Conservation (phyloP, 208 protist genomes). For the Naegleria lovaniensis region DNA sequence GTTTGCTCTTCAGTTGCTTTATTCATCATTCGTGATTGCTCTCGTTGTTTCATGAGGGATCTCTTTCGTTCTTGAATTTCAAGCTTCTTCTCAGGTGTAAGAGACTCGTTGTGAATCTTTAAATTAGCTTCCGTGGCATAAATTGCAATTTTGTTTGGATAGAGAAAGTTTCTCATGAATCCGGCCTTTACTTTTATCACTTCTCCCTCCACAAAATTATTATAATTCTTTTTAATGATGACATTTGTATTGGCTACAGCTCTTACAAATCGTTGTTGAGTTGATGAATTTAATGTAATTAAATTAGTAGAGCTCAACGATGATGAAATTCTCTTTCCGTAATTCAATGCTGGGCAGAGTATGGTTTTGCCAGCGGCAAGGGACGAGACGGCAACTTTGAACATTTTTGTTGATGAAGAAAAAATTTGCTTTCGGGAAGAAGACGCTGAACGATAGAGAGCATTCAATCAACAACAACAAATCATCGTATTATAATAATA, state of each 20-base stretch:
- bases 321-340: too few relatives aligned
- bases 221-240: conserved; percentile 13
- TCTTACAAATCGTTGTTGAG: not conserved
- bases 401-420: not conserved
- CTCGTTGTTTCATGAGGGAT: not conserved
- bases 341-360: too few relatives aligned
- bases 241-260: not conserved
- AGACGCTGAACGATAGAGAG: too few relatives aligned
- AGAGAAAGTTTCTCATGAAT: conserved; percentile 25
- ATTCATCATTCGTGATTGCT: not conserved
- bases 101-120: not conserved
- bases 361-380: not conserved
- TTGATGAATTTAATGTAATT: too few relatives aligned
- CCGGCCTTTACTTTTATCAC: not conserved
- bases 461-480: too few relatives aligned
- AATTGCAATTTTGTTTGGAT: not conserved
- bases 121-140: conserved; percentile 17
- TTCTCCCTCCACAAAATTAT: not conserved
- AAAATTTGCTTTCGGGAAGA: too few relatives aligned
- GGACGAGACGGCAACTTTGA: not conserved
- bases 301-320: too few relatives aligned
- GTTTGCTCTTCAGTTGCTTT: not conserved
- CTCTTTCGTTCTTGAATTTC: not conserved
- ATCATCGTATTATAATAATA: too few relatives aligned
- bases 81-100: not conserved